A percentile compares a stretch with the other conserved stretches of the same genome.
phyloP scores from a whole-genome alignment of 2,329 filamentous ascomycete species.

The Didymella pomorum region DNA sequence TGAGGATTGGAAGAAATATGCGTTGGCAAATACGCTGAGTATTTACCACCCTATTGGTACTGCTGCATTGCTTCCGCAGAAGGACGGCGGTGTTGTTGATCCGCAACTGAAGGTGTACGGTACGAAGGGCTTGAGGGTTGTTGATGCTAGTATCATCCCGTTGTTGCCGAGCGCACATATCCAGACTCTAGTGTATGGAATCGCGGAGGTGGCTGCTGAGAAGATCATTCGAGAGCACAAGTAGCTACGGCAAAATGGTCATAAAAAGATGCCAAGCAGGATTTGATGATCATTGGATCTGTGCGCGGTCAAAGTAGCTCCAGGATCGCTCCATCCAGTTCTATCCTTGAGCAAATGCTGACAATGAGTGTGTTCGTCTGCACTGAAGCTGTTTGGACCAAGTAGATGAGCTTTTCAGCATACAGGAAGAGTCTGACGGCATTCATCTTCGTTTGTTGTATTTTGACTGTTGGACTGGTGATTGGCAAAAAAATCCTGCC shows the following conservation, averaged over 20 bases:
- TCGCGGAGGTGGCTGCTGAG: constrained; percentile 39
- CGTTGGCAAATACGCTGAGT: constrained; percentile 28
- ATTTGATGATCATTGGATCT: too few relatives aligned
- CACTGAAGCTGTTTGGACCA: too few relatives aligned
- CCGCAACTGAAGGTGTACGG: constrained; percentile 34
- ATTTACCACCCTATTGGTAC: constrained; percentile 50
- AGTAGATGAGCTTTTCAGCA: too few relatives aligned
- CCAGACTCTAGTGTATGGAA: constrained; percentile 41
- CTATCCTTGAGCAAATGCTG: too few relatives aligned
- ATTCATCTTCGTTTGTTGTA: too few relatives aligned
- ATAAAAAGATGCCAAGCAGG: too few relatives aligned
- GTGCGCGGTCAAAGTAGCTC: too few relatives aligned
- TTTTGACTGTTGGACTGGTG: too few relatives aligned
- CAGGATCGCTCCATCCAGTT: too few relatives aligned
- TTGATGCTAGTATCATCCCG: constrained; percentile 43
- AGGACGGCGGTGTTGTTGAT: constrained; percentile 38
- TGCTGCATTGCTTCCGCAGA: constrained; percentile 40
- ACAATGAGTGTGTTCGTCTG: too few relatives aligned
- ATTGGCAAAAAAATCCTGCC: too few relatives aligned
- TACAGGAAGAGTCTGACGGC: too few relatives aligned
- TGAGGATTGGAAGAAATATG: constrained; percentile 37
- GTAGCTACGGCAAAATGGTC: background rate
- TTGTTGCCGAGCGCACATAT: constrained; percentile 36
- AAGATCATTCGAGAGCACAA: constrained; percentile 24
- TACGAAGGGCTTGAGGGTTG: constrained; percentile 31